Conservation (phyloP, 441 rosid species). For the Erodium texanum region DNA sequence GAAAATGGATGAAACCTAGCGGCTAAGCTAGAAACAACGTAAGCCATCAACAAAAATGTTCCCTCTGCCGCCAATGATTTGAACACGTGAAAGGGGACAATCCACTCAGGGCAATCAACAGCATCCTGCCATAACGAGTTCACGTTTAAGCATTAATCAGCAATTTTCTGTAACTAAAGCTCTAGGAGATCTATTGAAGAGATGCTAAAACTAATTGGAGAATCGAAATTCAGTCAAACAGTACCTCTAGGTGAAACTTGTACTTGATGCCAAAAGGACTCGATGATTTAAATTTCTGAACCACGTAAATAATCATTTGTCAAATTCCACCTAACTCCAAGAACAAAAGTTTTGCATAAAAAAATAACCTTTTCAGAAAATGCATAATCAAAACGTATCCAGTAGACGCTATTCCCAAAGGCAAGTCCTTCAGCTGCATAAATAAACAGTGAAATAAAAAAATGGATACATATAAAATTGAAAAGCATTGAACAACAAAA, state of each 20-base stretch:
- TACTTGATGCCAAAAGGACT: constrained; percentile 76
- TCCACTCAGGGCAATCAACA: constrained; percentile 96
- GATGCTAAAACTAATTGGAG: too few relatives aligned
- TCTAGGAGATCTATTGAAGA: too few relatives aligned
- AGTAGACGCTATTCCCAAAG: constrained; percentile 75
- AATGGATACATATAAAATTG: too few relatives aligned
- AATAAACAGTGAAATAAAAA: too few relatives aligned
- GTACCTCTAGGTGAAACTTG: constrained; percentile 90
- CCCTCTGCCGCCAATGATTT: constrained; percentile 93
- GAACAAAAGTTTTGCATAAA: background rate
- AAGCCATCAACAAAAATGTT: background rate
- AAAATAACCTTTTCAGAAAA: constrained; percentile 57
- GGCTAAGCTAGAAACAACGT: too few relatives aligned
- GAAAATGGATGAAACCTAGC: background rate
- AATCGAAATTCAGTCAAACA: too few relatives aligned
- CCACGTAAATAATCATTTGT: constrained; percentile 19
- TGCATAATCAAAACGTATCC: constrained; percentile 82
- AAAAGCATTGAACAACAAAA: too few relatives aligned
- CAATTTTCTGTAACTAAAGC: background rate
- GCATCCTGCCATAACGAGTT: constrained; percentile 55
- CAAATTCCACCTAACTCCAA: constrained; percentile 5
- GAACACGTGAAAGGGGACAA: constrained; percentile 84
- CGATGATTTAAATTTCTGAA: constrained; percentile 75
- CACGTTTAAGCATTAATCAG: background rate
- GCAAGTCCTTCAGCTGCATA: constrained; percentile 61